Conservation (phyloP, 768 basidiomycete genomes). For the Dacryopinax primogenitus region DNA sequence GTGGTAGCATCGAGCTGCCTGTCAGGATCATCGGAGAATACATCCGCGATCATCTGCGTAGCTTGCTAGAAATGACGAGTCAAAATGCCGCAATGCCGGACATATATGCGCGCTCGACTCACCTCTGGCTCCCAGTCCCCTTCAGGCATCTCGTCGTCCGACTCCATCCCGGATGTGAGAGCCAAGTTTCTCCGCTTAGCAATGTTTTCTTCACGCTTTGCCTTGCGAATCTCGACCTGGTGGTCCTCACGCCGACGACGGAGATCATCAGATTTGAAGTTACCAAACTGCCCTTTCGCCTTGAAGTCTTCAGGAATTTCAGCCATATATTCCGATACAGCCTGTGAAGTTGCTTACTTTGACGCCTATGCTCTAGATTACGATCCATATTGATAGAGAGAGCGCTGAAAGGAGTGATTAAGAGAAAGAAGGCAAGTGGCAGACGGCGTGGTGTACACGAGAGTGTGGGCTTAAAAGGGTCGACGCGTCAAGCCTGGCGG, state of each 20-base stretch:
- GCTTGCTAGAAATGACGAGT: slow-evolving; percentile 41
- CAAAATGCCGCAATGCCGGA: not conserved
- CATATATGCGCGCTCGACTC: slow-evolving; percentile 21
- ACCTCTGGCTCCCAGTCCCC: slow-evolving; percentile 64
- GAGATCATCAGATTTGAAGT: slow-evolving; percentile 82
- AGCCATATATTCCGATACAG: not conserved
- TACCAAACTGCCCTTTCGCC: slow-evolving; percentile 50
- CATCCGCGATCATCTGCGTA: slow-evolving; percentile 84
- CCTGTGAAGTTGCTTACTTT: not conserved
- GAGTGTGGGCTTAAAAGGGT: slow-evolving; percentile 7
- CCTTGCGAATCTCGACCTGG: slow-evolving; percentile 95
- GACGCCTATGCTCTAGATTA: slow-evolving; percentile 5
- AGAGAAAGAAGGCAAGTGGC: not conserved
- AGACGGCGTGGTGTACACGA: slow-evolving; percentile 6
- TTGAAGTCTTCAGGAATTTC: slow-evolving; percentile 53
- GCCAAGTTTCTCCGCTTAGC: slow-evolving; percentile 93
- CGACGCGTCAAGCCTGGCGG: slow-evolving; percentile 7
- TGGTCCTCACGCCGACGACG: slow-evolving; percentile 94
- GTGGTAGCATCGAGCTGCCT: slow-evolving; percentile 93
- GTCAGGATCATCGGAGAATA: slow-evolving; percentile 84
- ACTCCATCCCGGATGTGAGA: slow-evolving; percentile 59
- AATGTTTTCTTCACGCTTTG: slow-evolving; percentile 97
- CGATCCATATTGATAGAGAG: not conserved
- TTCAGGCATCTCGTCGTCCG: slow-evolving; percentile 73
- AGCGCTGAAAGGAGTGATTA: not conserved